Evolutionary conservation across 2,329 filamentous ascomycete species (phyloP).

Genomic region (Pseudogymnoascus sp.): DNA sequence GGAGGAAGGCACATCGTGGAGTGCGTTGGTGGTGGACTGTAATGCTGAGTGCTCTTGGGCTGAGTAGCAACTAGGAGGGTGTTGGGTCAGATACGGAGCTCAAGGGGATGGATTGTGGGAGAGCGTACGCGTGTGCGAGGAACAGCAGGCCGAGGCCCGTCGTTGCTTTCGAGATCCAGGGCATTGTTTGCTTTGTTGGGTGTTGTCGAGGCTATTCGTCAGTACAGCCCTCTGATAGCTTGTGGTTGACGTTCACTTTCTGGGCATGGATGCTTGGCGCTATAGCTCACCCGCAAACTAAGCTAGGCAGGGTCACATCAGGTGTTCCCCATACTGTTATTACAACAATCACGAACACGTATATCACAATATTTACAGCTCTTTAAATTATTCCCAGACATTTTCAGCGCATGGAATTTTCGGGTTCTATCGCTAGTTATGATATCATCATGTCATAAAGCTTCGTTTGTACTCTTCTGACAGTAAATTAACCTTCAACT

Average conservation of each 20-base stretch:
- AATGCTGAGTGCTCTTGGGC: conserved; percentile 85
- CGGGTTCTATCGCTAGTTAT: conserved; percentile 18
- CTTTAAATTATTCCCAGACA: conserved; percentile 16
- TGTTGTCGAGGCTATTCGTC: not conserved
- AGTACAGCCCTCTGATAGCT: not conserved
- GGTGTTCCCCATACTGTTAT: not conserved
- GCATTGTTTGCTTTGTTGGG: conserved; percentile 45
- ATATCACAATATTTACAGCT: not conserved
- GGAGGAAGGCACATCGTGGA: conserved; percentile 34
- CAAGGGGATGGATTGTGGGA: not conserved
- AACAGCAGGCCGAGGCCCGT: conserved; percentile 71
- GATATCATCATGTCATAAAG: conserved; percentile 27
- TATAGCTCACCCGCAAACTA: not conserved
- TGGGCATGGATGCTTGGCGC: conserved; percentile 5
- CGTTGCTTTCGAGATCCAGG: conserved; percentile 62
- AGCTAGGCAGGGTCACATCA: conserved; percentile 6
- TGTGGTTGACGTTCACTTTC: conserved; percentile 10
- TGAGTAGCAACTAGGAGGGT: conserved; percentile 73
- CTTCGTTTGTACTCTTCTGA: conserved; percentile 19
- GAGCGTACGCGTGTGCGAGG: conserved; percentile 76
- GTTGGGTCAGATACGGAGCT: conserved; percentile 12
- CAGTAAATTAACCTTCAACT: conserved; percentile 17
- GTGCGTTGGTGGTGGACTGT: conserved; percentile 49
- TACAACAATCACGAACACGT: not conserved
- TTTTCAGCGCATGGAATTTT: conserved; percentile 8